Percentiles rank a stretch among this genome's conserved stretches.
Conservation (phyloP, 2,329 filamentous ascomycete genomes). For the Amauroascus niger region DNA sequence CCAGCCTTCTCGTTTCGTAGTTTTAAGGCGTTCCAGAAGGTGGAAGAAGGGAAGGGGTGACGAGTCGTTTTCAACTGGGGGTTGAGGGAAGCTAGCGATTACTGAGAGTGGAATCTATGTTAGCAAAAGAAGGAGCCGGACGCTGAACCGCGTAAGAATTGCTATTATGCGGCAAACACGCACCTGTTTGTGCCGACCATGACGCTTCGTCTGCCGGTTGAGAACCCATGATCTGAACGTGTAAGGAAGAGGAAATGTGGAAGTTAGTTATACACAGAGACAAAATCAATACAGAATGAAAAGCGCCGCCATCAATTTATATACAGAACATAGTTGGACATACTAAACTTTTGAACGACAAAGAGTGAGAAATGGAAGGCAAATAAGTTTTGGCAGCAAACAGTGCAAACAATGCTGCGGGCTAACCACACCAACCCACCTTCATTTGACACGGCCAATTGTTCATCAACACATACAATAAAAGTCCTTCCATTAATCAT, state of each 20-base stretch:
- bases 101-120: neutral
- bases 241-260: neutral
- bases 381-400: neutral
- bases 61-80: slow-evolving; percentile 49
- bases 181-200: slow-evolving; percentile 32
- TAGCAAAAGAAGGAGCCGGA: neutral
- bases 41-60: slow-evolving; percentile 91
- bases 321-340: no score
- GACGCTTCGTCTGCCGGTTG: slow-evolving; percentile 19
- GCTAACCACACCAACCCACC: neutral
- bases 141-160: no score
- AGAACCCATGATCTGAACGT: neutral
- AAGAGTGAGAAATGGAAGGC: no score
- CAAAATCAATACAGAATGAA: neutral
- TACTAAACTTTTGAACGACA: no score
- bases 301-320: neutral
- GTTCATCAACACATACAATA: slow-evolving; percentile 1
- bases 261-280: neutral
- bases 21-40: slow-evolving; percentile 86
- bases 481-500: neutral
- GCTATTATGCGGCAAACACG: neutral
- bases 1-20: slow-evolving; percentile 94
- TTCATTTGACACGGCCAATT: neutral
- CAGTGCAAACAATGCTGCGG: slow-evolving; percentile 1
- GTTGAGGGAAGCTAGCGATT: slow-evolving; percentile 53